Evolutionary conservation across 441 rosid species (phyloP).

Genomic region (Flueggea neowawraea): DNA sequence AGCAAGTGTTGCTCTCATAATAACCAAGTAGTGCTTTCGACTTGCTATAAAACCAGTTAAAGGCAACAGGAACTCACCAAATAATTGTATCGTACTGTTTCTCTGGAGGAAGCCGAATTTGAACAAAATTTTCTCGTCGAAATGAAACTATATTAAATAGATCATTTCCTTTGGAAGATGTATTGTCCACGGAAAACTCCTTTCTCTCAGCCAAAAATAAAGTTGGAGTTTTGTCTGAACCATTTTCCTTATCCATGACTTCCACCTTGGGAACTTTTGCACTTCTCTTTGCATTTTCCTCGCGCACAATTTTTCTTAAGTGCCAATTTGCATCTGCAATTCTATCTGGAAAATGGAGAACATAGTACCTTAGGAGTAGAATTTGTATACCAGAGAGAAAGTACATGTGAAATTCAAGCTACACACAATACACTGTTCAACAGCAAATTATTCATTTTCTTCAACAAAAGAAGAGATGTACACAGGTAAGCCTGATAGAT

Average conservation of each 20-base stretch:
- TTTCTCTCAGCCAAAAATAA: constrained; percentile 11
- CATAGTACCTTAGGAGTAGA: neutral
- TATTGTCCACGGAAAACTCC: constrained; percentile 11
- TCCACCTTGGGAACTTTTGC: constrained; percentile 24
- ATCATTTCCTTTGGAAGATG: constrained; percentile 27
- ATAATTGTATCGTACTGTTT: constrained; percentile 74
- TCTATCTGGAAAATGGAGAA: constrained; percentile 38
- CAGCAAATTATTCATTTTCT: too few species aligned
- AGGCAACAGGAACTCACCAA: constrained; percentile 42
- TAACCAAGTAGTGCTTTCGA: too few species aligned
- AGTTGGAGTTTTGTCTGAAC: too few species aligned
- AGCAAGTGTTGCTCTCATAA: too few species aligned
- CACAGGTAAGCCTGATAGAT: too few species aligned
- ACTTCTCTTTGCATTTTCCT: constrained; percentile 26
- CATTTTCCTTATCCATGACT: neutral
- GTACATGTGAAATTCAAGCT: neutral
- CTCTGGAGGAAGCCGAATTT: constrained; percentile 28
- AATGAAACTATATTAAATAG: constrained; percentile 65
- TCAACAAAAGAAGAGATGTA: too few species aligned
- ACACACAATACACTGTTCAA: neutral
- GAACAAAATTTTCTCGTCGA: constrained; percentile 71
- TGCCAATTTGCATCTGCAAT: constrained; percentile 76
- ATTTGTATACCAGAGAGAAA: neutral
- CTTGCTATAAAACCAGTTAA: too few species aligned
- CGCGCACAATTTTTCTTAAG: constrained; percentile 53